Evolutionary conservation across 176 grass and related monocot species (phyloP).

Genomic region (Cymbopogon citratus): DNA sequence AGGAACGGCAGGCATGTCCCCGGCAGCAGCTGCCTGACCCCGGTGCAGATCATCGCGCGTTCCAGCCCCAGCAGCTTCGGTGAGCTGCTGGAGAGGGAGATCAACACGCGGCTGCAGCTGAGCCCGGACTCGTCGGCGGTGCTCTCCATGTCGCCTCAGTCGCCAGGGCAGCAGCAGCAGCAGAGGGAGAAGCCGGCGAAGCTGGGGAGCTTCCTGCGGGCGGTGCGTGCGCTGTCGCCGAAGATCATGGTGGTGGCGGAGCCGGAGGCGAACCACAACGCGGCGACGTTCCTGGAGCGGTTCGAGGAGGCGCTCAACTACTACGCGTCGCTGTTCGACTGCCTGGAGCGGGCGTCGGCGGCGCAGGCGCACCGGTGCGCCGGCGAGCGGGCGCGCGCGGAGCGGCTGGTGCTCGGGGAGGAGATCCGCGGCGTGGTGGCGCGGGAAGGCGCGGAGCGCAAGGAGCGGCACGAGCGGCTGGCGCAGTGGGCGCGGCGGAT

Average conservation of each 20-base stretch:
- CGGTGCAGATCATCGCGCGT: slow-evolving; percentile 37
- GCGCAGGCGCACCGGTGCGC: slow-evolving; percentile 10
- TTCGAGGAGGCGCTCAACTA: slow-evolving; percentile 49
- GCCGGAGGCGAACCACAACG: slow-evolving; percentile 23
- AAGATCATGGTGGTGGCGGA: slow-evolving; percentile 14
- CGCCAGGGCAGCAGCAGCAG: not conserved
- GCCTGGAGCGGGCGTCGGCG: slow-evolving; percentile 17
- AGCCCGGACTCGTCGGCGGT: slow-evolving; percentile 35
- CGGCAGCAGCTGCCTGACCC: slow-evolving; percentile 12
- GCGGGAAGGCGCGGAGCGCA: slow-evolving; percentile 34
- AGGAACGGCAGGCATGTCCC: not conserved
- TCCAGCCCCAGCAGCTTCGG: slow-evolving; percentile 45
- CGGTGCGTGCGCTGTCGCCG: not conserved
- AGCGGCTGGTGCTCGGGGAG: not conserved
- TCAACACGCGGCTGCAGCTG: slow-evolving; percentile 47
- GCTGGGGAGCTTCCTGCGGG: not conserved
- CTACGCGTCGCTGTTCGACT: slow-evolving; percentile 43
- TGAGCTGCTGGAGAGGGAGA: slow-evolving; percentile 41
- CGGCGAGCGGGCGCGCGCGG: not conserved
- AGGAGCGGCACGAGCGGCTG: slow-evolving; percentile 41
- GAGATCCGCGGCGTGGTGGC: slow-evolving; percentile 18
- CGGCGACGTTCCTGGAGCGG: slow-evolving; percentile 23
- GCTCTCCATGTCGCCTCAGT: slow-evolving; percentile 13
- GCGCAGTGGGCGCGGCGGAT: slow-evolving; percentile 32
- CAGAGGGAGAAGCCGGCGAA: not conserved